Conservation (phyloP, 176 grass and related monocot species). For the Rhynchospora breviuscula region DNA sequence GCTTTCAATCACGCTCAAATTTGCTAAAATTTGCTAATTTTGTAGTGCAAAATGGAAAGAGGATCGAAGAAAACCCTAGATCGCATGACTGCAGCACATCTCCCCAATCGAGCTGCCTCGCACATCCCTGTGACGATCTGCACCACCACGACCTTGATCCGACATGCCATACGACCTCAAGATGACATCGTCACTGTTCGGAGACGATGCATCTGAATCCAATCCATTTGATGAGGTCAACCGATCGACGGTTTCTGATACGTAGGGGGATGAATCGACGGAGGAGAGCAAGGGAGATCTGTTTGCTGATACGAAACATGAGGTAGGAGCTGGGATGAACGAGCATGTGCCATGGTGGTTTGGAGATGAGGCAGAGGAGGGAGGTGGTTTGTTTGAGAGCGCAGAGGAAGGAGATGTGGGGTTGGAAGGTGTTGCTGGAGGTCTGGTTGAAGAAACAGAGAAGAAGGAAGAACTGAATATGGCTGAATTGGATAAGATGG, state of each 20-base stretch:
- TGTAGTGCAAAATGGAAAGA: too few relatives aligned
- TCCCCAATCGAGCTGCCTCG: too few relatives aligned
- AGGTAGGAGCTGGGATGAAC: constrained; percentile 21
- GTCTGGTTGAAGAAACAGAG: neutral
- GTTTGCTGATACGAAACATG: constrained; percentile 41
- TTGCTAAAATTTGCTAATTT: too few relatives aligned
- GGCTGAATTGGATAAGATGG: constrained; percentile 34
- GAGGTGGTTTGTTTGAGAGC: neutral
- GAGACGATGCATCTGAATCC: constrained; percentile 21
- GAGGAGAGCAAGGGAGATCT: constrained; percentile 47
- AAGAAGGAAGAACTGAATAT: too few relatives aligned
- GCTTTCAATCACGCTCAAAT: too few relatives aligned
- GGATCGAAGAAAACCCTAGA: too few relatives aligned
- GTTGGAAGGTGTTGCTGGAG: neutral
- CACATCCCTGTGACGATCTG: too few relatives aligned
- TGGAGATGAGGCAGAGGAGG: constrained; percentile 34
- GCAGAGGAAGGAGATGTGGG: constrained; percentile 31
- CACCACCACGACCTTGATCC: too few relatives aligned
- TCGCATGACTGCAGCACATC: too few relatives aligned
- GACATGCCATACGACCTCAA: too few relatives aligned
- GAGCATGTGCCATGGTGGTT: constrained; percentile 16
- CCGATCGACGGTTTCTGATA: constrained; percentile 32
- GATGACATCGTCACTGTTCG: constrained; percentile 37
- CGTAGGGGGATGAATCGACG: constrained; percentile 29
- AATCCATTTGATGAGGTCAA: constrained; percentile 17